Conservation (phyloP, 2,329 filamentous ascomycete genomes). For the Curvularia lunata region DNA sequence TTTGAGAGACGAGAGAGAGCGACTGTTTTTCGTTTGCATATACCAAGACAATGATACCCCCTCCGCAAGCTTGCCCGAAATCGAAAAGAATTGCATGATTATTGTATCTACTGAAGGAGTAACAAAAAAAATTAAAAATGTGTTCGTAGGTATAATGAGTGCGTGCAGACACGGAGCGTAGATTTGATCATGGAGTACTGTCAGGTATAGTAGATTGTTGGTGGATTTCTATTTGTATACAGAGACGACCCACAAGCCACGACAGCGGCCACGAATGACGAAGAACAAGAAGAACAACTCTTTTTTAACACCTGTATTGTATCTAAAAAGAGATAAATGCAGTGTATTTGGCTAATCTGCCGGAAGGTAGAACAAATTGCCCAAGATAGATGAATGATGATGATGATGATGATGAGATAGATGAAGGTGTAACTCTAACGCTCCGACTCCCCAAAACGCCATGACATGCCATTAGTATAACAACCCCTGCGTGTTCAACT, state of each 20-base stretch:
- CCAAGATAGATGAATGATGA: too few relatives aligned
- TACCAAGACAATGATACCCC: conserved; percentile 12
- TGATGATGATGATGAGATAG: background rate
- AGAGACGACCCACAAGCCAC: too few relatives aligned
- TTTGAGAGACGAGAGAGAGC: background rate
- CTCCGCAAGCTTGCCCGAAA: conserved; percentile 1
- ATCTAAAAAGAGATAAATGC: too few relatives aligned
- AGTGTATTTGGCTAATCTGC: too few relatives aligned
- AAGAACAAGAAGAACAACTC: background rate
- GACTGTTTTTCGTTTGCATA: conserved; percentile 8
- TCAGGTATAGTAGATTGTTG: too few relatives aligned
- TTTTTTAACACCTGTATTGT: too few relatives aligned
- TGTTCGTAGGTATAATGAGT: too few relatives aligned
- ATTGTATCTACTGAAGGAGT: background rate
- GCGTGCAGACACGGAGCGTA: background rate
- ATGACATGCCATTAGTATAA: conserved; percentile 6
- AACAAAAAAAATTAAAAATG: background rate
- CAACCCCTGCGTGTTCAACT: background rate
- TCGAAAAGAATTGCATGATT: background rate
- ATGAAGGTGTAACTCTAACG: background rate
- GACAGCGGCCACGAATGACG: too few relatives aligned
- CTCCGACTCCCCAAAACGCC: background rate
- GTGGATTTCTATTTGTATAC: too few relatives aligned
- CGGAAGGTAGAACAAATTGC: too few relatives aligned
- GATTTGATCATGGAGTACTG: too few relatives aligned